Evolutionary conservation across 306 rosid genomes (phyloP), one percentile per base, ranked within the genome.

Genomic region (Rubus parviflorus): DNA sequence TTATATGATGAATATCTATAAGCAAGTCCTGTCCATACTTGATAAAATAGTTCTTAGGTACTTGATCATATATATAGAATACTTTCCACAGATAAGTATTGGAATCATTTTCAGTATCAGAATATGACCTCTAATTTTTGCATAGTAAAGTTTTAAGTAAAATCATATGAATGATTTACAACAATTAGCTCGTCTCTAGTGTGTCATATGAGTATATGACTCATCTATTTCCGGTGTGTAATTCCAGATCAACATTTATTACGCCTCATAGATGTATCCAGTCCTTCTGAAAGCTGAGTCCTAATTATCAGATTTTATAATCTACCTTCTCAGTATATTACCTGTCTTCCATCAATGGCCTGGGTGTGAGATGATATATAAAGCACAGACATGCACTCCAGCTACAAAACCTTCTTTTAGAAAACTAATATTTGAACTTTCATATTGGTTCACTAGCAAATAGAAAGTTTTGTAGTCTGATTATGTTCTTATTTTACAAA

Each of bases 281-380:
- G 65, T 72, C 40, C 51, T 56, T 54, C 11, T 54, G 66, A 40
- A 54, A n/a, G 66, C 66, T 14, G 13, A 73, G 49, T 72, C 76
- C 22, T 53, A 54, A 41, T 54, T 1, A 22, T 73, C 10, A 2
- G 54, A 3, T 0, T 35, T 8, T 71, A 14, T 71, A 20, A 52
- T 52, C 14, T 7, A 35, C 62, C 45, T 52, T 13, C 17, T 35
- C 75, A 16, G 4, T n/a, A 63, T 35, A 60, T 63, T 63, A 15
- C 8, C 51, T 14, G 37, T 17, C 40, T 64, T 4, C 7, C 69
- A 9, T 41, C 51, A 66, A 66, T 1, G 25, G 30, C 22, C 42
- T 25, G 43, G 42, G 15, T 11, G 64, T 58, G 15, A 40, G 17
- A 65, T 7, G 8, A 8, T 41, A n/a, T 40, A 40, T 7, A 66